These are phyloP conservation scores for Hibiscus tridactylites DNA, from an alignment of 345 rosid species.

Conservation along the genomic window DNA sequence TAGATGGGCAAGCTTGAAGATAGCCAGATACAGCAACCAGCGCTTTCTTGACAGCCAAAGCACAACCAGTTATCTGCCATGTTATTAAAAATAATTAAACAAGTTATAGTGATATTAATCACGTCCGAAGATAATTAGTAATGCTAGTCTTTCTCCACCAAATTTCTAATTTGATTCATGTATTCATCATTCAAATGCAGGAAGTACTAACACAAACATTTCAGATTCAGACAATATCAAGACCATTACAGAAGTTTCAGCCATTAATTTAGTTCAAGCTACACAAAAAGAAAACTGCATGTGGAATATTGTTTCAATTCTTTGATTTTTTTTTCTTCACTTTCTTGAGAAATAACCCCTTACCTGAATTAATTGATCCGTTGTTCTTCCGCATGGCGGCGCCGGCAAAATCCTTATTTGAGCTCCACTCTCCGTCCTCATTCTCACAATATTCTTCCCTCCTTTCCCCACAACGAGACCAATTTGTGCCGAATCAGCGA, in stretches of 20 bases:
- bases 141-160: not conserved
- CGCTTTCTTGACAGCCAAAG: constrained; percentile 62
- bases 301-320: not conserved
- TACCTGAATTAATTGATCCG: constrained; percentile 58
- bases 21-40: constrained; percentile 36
- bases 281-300: not conserved
- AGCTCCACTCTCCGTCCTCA: constrained; percentile 47
- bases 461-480: constrained; percentile 44
- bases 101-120: not conserved
- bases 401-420: constrained; percentile 46
- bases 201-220: not conserved
- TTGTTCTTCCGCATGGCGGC: constrained; percentile 37
- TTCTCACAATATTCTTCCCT: constrained; percentile 36
- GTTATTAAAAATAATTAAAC: not conserved
- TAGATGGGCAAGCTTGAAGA: constrained; percentile 22
- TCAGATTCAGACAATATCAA: not conserved
- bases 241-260: not conserved
- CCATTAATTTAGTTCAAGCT: not conserved
- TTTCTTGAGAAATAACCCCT: not conserved
- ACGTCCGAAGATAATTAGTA: not conserved
- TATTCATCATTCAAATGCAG: not conserved
- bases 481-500: constrained; percentile 42
- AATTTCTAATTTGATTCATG: not conserved
- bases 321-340: not conserved
- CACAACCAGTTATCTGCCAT: constrained; percentile 44